Evolutionary conservation across 352 stramenopile genomes (phyloP).

Genomic region (Peronospora destructor): DNA sequence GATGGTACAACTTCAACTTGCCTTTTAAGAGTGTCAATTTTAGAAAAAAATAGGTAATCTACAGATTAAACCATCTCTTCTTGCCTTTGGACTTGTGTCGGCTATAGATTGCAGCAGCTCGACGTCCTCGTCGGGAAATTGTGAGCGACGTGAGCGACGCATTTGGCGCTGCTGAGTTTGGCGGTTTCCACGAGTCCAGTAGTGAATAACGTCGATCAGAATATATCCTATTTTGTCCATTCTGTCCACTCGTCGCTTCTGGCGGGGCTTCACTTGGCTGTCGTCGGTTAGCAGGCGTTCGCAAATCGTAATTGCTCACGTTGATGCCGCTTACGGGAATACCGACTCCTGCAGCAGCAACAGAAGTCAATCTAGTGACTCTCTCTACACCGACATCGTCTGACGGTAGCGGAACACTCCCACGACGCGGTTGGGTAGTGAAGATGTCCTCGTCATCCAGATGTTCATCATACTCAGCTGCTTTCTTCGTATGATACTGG

Average conservation of each 20-base stretch:
- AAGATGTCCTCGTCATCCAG: slow-evolving; percentile 31
- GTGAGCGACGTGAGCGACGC: slow-evolving; percentile 65
- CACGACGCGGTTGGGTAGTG: slow-evolving; percentile 25
- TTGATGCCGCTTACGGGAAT: slow-evolving; percentile 38
- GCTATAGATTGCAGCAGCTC: slow-evolving; percentile 54
- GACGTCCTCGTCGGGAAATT: slow-evolving; percentile 56
- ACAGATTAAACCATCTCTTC: slow-evolving; percentile 36
- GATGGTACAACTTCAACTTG: slow-evolving; percentile 35
- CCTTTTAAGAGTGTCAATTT: slow-evolving; percentile 10
- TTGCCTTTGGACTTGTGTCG: slow-evolving; percentile 53
- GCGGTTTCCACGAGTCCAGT: slow-evolving; percentile 64
- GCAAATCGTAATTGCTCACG: slow-evolving; percentile 17
- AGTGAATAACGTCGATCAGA: slow-evolving; percentile 63
- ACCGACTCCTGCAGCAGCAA: slow-evolving; percentile 4
- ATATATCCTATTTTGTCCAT: slow-evolving; percentile 21
- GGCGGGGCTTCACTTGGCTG: slow-evolving; percentile 14
- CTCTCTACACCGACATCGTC: slow-evolving; percentile 13
- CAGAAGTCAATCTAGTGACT: slow-evolving; percentile 1
- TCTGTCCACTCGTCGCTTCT: slow-evolving; percentile 30
- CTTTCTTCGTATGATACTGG: slow-evolving; percentile 69
- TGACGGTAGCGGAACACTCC: slow-evolving; percentile 33
- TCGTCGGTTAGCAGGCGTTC: slow-evolving; percentile 11
- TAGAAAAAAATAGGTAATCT: background rate
- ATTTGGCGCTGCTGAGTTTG: slow-evolving; percentile 46
- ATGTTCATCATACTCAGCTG: slow-evolving; percentile 56